Base-by-base conservation (phyloP, 371 early-diverging fungal genomes). In the Mucor racemosus region DNA sequence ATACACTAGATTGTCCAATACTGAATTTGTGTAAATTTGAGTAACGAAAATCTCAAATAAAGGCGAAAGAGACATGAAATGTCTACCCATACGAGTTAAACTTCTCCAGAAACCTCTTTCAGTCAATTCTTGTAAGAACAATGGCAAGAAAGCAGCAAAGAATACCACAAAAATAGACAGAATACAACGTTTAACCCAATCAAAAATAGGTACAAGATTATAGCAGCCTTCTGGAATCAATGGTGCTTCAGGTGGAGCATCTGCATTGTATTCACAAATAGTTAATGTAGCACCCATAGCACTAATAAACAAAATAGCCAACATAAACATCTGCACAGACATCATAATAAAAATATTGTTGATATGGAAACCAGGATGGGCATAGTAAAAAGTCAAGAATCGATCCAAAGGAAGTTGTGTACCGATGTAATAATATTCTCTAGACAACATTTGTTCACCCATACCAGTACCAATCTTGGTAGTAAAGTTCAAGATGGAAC, bases 381-480 rank as follows among this genome's bases (percentile, higher is more conserved):
- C 94, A 69, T 92, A 95, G 76, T 88, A 94, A 74, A 95, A 94
- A 1, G 95, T 94, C 69, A 96, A 75, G 82, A 95, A 90, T 7
- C 95, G 84, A 72, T 95, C 95, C 41, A 94, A 71, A 0, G 94
- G 94, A 42, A 95, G 79, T 62, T 90, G 90, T 10, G 94, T 90
- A 31, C 95, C 94, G 56, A 96, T 85, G 74, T 93, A 92, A 76
- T 95, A 95, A 75, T 95, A 91, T 71, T 95, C 96, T 62, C 96
- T 86, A 6, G 95, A 94, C 42, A 95, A 75, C 88, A 94, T 91
- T 75, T 96, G 95, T 76, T 96, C 95, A 36, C 92, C 95, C 94
- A 95, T 95, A 62, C 96, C 96, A 0, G 93, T 91, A 55, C 95
- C 94, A 62, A 95, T 94, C 80, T 96, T 95, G 57, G 95, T 92